A percentile compares a stretch with the other conserved stretches of the same genome.
Evolutionary conservation across 192 early-diverging fungal genomes (phyloP).

Genomic region (Coemansia umbellata): DNA sequence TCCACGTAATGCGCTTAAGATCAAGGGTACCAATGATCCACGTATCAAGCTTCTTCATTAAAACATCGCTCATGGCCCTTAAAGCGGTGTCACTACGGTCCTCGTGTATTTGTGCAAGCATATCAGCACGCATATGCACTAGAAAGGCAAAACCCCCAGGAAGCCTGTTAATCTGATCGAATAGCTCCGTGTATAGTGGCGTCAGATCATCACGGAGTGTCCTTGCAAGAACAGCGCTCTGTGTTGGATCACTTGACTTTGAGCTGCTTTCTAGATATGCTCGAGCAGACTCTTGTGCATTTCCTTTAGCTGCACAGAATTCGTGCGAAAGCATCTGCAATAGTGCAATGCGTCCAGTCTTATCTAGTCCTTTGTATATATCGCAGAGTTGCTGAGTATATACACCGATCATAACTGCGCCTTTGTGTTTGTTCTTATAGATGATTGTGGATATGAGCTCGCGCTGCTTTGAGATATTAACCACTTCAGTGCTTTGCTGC

Average conservation of each 20-base stretch:
- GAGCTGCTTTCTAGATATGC: constrained; percentile 10
- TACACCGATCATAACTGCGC: constrained; percentile 51
- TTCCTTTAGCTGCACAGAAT: constrained; percentile 48
- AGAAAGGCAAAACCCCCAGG: constrained; percentile 80
- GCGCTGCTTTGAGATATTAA: constrained; percentile 10
- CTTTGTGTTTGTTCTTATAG: constrained; percentile 49
- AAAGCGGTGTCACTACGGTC: constrained; percentile 51
- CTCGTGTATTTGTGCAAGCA: constrained; percentile 51
- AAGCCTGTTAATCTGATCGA: constrained; percentile 70
- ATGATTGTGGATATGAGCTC: constrained; percentile 36
- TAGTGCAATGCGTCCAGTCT: constrained; percentile 9
- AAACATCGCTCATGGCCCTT: constrained; percentile 58
- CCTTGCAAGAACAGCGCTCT: constrained; percentile 45
- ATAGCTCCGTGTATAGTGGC: constrained; percentile 68
- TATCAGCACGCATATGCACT: constrained; percentile 70
- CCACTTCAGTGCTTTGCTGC: not conserved
- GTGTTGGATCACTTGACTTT: constrained; percentile 11
- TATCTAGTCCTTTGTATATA: constrained; percentile 54
- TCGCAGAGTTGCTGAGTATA: constrained; percentile 56
- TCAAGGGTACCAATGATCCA: constrained; percentile 77
- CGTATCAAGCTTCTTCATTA: constrained; percentile 66
- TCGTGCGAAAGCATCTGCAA: constrained; percentile 25
- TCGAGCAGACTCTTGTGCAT: constrained; percentile 35
- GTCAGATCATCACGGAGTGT: constrained; percentile 61
- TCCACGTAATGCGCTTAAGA: constrained; percentile 81